Evolutionary conservation across 78 protist species (phyloP), one percentile per base, ranked within the genome.

Genomic region (Guillardia theta): DNA sequence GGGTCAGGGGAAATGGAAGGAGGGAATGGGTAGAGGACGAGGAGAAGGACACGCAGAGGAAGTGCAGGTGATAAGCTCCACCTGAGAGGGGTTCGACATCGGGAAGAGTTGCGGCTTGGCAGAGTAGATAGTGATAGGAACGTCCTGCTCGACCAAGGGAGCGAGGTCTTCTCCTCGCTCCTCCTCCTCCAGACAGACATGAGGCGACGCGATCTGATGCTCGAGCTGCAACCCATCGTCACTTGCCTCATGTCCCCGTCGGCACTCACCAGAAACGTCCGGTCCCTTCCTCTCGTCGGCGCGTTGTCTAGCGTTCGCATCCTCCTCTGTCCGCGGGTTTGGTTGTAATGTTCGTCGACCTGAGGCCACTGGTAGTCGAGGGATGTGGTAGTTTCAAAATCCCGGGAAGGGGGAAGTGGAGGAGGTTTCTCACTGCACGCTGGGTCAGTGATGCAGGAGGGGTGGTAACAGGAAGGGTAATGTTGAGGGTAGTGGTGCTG

Each of bases 271-370:
- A 21, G 50, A 18, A 18, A 78, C n/a, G 90, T 37, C 41, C 41
- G 33, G 41, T 70, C 83, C 8, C 83, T 36, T 5, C 78, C 83
- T 18, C 12, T 24, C 46, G 36, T 70, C 0, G 83, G 83, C n/a
- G 8, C 83, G 41, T 70, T 70, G 83, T 70, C 83, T 24, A 70
- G 83, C 83, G 83, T 33, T 1, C 83, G 83, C 83, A 70, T 70
- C n/a, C 41, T 12, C 83, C 41, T 70, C 36, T 70, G 27, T 15
- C 83, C 83, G 33, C n/a, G 83, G 41, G 83, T 70, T 24, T 70
- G 33, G 41, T 36, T 24, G 83, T 70, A 70, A 43, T 70, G 22
- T 24, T 70, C 45, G 6, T 70, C 83, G 41, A 70, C 83, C 78
- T 64, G 39, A 19, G 15, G 78, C 36, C 6, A 12, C 9, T 50